Conservation (phyloP, 2,329 filamentous ascomycete genomes). For the Botryosphaeria dothidea region DNA sequence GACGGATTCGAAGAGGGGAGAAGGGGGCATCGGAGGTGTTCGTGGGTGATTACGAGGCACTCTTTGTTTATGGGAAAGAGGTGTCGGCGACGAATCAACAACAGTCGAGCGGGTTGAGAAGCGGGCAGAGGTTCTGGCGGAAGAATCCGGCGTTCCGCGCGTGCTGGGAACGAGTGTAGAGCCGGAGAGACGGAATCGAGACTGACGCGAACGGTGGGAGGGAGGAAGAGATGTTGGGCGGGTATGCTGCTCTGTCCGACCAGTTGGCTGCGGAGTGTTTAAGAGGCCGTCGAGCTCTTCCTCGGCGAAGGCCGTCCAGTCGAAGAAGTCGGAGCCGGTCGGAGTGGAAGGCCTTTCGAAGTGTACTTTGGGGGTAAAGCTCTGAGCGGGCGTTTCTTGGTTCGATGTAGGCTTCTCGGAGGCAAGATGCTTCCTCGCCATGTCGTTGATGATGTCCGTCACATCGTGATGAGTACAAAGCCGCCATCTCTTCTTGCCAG, state of each 20-base stretch:
- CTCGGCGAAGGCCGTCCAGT: constrained; percentile 4
- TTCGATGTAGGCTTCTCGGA: background rate
- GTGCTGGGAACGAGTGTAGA: background rate
- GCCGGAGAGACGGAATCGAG: background rate
- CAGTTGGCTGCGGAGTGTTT: background rate
- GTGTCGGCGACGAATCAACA: background rate
- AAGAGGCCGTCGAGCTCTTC: background rate
- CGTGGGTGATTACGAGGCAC: background rate
- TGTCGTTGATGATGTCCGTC: background rate
- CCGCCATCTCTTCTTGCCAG: background rate
- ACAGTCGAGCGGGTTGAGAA: background rate
- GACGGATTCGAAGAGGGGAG: background rate
- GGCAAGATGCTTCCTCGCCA: background rate
- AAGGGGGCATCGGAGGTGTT: background rate
- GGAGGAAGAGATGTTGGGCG: background rate
- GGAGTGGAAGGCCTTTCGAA: background rate
- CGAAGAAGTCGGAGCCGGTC: background rate
- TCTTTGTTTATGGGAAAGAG: background rate
- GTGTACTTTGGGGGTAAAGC: background rate
- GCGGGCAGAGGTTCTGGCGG: background rate
- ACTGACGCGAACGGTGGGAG: background rate
- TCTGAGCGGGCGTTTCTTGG: background rate
- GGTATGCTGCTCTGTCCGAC: background rate
- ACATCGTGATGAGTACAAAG: constrained; percentile 12
- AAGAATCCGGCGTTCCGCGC: background rate